These are phyloP conservation scores for Pestalotiopsis fici DNA, from an alignment of 2,329 filamentous ascomycete species.

Conservation along the genomic window DNA sequence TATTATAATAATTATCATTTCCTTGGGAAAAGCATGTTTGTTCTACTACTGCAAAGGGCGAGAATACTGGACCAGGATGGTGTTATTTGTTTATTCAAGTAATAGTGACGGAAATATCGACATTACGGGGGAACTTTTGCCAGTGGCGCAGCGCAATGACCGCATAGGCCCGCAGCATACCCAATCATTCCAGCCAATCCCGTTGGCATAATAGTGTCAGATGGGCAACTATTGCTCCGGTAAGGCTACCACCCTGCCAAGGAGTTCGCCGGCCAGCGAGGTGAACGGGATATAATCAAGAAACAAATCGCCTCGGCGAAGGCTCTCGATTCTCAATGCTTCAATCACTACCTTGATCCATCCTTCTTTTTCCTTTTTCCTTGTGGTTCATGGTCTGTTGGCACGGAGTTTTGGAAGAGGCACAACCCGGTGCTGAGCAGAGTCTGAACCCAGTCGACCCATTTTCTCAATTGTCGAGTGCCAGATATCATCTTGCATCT, in stretches of 20 bases:
- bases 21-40: neutral
- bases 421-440: neutral
- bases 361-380: neutral
- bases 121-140: neutral
- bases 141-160: neutral
- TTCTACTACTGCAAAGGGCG: neutral
- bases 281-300: neutral
- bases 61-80: neutral
- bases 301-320: neutral
- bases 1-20: neutral
- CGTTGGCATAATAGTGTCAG: neutral
- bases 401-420: neutral
- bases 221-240: neutral
- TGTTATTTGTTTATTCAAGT: neutral
- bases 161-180: neutral
- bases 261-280: neutral
- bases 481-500: neutral
- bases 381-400: neutral
- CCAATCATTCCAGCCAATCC: constrained; percentile 2
- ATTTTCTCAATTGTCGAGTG: neutral
- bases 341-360: neutral
- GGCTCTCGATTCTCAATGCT: neutral
- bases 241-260: neutral
- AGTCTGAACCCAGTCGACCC: neutral
- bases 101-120: neutral